Evolutionary conservation across 192 early-diverging fungal species (phyloP).

Genomic region (Gonapodya prolifera): DNA sequence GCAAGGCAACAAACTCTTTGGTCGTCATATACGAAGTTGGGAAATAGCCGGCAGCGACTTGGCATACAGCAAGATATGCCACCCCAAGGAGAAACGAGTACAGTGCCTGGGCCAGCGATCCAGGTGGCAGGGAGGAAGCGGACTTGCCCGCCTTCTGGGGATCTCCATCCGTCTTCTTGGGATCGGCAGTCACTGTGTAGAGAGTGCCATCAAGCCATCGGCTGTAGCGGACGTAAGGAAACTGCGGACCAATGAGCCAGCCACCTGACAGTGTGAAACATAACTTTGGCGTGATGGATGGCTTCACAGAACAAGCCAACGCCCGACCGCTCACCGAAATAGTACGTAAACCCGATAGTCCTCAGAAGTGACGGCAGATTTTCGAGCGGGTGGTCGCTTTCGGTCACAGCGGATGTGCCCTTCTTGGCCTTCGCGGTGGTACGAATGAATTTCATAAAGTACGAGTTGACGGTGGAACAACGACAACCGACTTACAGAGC

Average conservation of each 20-base stretch:
- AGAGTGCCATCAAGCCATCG: conserved; percentile 25
- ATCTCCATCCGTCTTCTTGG: conserved; percentile 16
- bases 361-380: conserved; percentile 26
- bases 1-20: not conserved
- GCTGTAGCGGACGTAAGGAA: conserved; percentile 41
- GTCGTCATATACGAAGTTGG: not conserved
- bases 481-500: too few relatives aligned
- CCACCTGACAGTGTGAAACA: too few relatives aligned
- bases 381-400: conserved; percentile 20
- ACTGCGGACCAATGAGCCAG: conserved; percentile 48
- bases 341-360: conserved; percentile 37
- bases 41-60: conserved; percentile 13
- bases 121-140: too few relatives aligned
- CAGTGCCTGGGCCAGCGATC: conserved; percentile 5
- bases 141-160: not conserved
- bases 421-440: not conserved
- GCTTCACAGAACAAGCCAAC: too few relatives aligned
- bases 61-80: conserved; percentile 28
- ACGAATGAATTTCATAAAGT: too few relatives aligned
- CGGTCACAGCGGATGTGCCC: not conserved
- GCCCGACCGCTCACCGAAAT: too few relatives aligned
- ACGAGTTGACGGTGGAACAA: too few relatives aligned
- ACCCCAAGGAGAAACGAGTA: conserved; percentile 23
- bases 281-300: too few relatives aligned
- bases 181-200: conserved; percentile 18